Conservation (phyloP, 495 filamentous ascomycete species). For the Penicillium malachiteum region DNA sequence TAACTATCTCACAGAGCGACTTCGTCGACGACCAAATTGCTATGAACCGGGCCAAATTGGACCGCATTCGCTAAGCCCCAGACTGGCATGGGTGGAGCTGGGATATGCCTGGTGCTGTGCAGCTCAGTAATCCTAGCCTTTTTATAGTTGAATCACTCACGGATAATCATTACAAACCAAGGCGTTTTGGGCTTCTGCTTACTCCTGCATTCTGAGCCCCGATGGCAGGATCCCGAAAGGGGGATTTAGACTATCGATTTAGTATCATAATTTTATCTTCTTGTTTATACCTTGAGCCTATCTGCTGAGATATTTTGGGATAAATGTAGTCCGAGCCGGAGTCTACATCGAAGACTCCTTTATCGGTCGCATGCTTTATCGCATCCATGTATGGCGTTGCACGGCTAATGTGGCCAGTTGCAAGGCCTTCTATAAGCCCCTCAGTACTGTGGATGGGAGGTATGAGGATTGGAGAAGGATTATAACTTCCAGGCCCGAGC, state of each 20-base stretch:
- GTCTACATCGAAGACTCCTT: too few species aligned
- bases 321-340: too few species aligned
- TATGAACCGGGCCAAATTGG: constrained; percentile 63
- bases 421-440: too few species aligned
- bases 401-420: too few species aligned
- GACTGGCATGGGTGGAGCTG: constrained; percentile 14
- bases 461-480: too few species aligned
- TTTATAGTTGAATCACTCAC: not conserved
- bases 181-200: constrained; percentile 22
- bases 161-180: constrained; percentile 15
- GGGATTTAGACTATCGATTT: constrained; percentile 21
- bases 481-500: too few species aligned
- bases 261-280: constrained; percentile 17
- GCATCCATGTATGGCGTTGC: too few species aligned
- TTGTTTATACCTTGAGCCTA: not conserved
- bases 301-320: too few species aligned
- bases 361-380: too few species aligned
- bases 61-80: constrained; percentile 53
- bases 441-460: too few species aligned
- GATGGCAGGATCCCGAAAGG: constrained; percentile 9
- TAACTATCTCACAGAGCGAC: constrained; percentile 50
- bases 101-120: constrained; percentile 38
- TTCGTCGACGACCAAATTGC: constrained; percentile 69
- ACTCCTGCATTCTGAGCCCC: constrained; percentile 2
- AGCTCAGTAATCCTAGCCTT: constrained; percentile 19